Evolutionary conservation across 176 grass and related monocot species (phyloP), one percentile per base, ranked within the genome.

Genomic region (Aegilops sharonensis): DNA sequence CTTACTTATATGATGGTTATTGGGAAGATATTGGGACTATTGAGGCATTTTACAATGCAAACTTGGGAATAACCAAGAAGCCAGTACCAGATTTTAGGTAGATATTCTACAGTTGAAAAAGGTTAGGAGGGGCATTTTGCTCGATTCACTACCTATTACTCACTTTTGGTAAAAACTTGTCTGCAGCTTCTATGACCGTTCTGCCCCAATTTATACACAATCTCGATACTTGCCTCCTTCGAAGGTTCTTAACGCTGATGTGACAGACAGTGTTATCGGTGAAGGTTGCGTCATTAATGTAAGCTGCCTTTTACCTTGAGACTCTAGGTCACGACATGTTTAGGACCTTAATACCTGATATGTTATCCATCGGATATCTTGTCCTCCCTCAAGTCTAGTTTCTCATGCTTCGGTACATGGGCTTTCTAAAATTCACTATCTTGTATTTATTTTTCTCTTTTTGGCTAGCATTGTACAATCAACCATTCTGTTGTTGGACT

Each of bases 21-120:
- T 99, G 97, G 97, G 97, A 99, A 87, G 97, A 99, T 79, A 99
- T 99, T 25, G 94, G 94, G 50, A 97, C 94, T 5, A 97, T 94
- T 27, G 90, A 94, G 68, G 94, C 94, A 80, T 95, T 95, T 47
- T 95, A 95, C 74, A 93, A 95, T 36, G 94, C 94, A 39, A 99
- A 99, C 80, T 87, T 99, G 56, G 97, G 97, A 83, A 96, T 96
- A 84, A 96, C 94, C 23, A 99, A 99, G 62, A 99, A 96, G 81
- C 97, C 94, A 17, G 64, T 93, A 30, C 97, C 97, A 64, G 92
- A 99, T 91, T 99, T 99, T 87, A 99, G 90, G 97, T 99, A 90
- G 29, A 64, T 42, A 77, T 67, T 86, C 1, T 52, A 81, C 9
- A 57, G 2, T 77, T 36, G 50, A 30, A 72, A 72, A 47, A 40